Evolutionary conservation across 192 early-diverging fungal species (phyloP).

Genomic region (Martensiomyces pterosporus): DNA sequence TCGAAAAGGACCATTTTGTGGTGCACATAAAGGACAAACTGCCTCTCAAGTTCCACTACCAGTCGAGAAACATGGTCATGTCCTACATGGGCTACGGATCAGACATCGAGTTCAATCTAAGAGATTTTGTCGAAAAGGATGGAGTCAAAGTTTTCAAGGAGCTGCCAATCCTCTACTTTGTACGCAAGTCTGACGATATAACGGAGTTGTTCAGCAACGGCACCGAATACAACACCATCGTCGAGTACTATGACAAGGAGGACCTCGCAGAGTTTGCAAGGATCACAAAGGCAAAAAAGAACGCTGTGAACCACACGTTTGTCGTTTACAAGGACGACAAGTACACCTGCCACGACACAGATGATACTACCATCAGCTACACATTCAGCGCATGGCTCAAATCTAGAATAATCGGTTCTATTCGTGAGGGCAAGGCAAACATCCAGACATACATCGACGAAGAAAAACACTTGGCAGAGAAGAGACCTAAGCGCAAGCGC

Average conservation of each 20-base stretch:
- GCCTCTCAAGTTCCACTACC: conserved; percentile 7
- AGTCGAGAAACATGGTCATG: conserved; percentile 4
- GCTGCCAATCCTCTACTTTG: conserved; percentile 5
- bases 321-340: too few relatives aligned
- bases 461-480: too few relatives aligned
- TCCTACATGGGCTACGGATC: background rate
- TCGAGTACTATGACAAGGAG: conserved; percentile 2
- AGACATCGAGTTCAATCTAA: background rate
- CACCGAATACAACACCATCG: conserved; percentile 2
- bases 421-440: too few relatives aligned
- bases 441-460: too few relatives aligned
- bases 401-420: too few relatives aligned
- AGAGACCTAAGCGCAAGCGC: too few relatives aligned
- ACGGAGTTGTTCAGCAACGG: background rate
- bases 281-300: too few relatives aligned
- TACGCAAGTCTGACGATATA: background rate
- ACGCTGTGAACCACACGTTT: too few relatives aligned
- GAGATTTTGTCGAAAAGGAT: background rate
- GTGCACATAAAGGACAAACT: background rate
- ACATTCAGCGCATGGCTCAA: too few relatives aligned
- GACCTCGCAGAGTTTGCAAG: too few relatives aligned
- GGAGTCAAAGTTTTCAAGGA: conserved; percentile 2
- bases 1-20: background rate
- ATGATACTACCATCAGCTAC: too few relatives aligned
- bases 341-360: too few relatives aligned